Base-by-base conservation (phyloP, 139 green algal genomes). In the Picochlorum sp. region DNA sequence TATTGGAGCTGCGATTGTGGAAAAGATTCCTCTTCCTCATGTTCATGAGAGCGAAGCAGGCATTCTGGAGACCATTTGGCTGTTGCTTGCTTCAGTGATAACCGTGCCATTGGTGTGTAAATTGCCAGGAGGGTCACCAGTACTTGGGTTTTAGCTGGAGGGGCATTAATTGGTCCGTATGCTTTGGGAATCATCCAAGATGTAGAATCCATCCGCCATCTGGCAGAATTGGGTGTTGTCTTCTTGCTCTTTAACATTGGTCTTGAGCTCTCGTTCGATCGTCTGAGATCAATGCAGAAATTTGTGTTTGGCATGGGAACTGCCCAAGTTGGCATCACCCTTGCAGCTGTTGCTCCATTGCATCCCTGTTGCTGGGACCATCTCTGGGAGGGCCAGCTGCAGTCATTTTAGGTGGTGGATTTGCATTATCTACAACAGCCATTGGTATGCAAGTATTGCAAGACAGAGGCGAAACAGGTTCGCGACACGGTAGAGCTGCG, bases 161-260 rank as follows among this genome's bases (percentile, higher is more conserved):
- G 91, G 23, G 90, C 88, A 3, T 63, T 98, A 20, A 88, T 99
- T 45, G 94, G 94, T 4, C 94, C 94, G 2, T 83, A 97, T 70
- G 85, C 85, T 9, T 78, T 97, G 34, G 90, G 86, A 49, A 90
- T 97, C 67, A 90, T 97, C 66, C 71, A 83, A 62, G 80, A 96
- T 69, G 85, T 96, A 49, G 67, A 95, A 41, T 80, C 44, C 20
- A 77, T 77, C 57, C 79, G 92, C 63, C 86, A 95, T 68, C 72
- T 99, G 41, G 94, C 91, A 14, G 92, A 98, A 85, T 74, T 97
- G 63, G 90, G 91, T 7, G 91, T 97, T 15, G 87, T 97, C 59
- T 95, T 96, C 77, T 83, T 96, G 70, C 90, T 97, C 13, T 97
- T 97, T 82, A 96, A 95, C 81, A 97, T 97, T 65, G 90, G 90